Conservation (phyloP, 345 rosid species). For the Citrus sinensis region DNA sequence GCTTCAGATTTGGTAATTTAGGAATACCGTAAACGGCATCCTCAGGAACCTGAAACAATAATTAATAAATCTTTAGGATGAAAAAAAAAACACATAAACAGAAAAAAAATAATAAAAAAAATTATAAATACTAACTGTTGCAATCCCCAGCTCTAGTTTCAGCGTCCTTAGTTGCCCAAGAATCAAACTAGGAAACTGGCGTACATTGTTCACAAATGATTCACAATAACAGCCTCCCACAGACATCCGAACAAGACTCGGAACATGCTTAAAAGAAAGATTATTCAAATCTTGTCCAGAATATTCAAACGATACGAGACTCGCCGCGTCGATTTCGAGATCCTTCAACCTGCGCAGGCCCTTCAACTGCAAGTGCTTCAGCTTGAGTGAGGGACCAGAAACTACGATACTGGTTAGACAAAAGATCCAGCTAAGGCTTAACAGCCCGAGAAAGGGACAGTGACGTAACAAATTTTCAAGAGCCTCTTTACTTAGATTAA, state of each 20-base stretch:
- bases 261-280: background rate
- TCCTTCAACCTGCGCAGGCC: background rate
- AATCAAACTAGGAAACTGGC: background rate
- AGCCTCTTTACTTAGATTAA: background rate
- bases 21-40: background rate
- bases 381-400: background rate
- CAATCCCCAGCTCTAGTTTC: background rate
- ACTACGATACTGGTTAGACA: background rate
- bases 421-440: background rate
- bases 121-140: too few relatives aligned
- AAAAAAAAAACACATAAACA: too few relatives aligned
- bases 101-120: too few relatives aligned
- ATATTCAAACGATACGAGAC: background rate
- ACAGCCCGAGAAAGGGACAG: background rate
- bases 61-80: too few relatives aligned
- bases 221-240: background rate
- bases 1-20: background rate
- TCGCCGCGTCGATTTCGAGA: background rate
- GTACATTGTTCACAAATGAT: background rate
- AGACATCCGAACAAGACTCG: background rate
- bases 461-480: background rate
- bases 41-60: background rate
- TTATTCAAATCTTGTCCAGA: background rate
- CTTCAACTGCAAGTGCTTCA: background rate
- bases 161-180: background rate